Conservation (phyloP, 2,329 filamentous ascomycete genomes). For the Phoma sp. region DNA sequence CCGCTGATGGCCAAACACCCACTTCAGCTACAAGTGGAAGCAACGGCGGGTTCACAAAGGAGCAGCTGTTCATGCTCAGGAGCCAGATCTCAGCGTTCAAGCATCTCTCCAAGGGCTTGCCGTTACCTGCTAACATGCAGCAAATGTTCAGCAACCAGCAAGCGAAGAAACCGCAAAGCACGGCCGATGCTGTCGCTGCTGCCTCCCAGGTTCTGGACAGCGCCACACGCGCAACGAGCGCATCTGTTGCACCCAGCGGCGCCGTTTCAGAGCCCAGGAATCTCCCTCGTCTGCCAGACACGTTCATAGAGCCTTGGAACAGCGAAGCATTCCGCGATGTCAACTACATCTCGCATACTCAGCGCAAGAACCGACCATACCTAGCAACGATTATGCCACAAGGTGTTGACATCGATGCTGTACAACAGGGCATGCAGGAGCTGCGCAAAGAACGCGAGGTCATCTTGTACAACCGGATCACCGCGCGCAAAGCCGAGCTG, state of each 20-base stretch:
- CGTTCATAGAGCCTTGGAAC: conserved; percentile 57
- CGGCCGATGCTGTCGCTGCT: conserved; percentile 50
- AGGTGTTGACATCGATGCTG: conserved; percentile 80
- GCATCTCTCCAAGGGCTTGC: conserved; percentile 83
- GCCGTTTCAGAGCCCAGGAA: conserved; percentile 41
- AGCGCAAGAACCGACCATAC: conserved; percentile 76
- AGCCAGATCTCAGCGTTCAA: conserved; percentile 94
- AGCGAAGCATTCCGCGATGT: conserved; percentile 63
- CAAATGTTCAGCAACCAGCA: conserved; percentile 81
- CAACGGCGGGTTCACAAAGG: conserved; percentile 52
- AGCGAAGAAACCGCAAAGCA: conserved; percentile 59
- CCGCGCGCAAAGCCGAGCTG: conserved; percentile 81
- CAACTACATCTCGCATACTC: conserved; percentile 79
- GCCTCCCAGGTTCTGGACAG: conserved; percentile 61
- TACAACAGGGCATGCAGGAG: conserved; percentile 51
- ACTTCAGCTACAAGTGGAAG: conserved; percentile 36
- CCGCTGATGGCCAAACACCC: conserved; percentile 50
- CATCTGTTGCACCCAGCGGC: conserved; percentile 51
- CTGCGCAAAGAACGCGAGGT: conserved; percentile 85
- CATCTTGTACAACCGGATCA: conserved; percentile 88
- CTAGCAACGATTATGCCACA: conserved; percentile 89
- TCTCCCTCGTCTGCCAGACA: conserved; percentile 54
- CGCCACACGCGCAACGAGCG: conserved; percentile 51
- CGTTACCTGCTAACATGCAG: conserved; percentile 79
- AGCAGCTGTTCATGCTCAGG: conserved; percentile 79